Conservation (phyloP, 768 basidiomycete genomes). For the Tricholoma furcatifolium region DNA sequence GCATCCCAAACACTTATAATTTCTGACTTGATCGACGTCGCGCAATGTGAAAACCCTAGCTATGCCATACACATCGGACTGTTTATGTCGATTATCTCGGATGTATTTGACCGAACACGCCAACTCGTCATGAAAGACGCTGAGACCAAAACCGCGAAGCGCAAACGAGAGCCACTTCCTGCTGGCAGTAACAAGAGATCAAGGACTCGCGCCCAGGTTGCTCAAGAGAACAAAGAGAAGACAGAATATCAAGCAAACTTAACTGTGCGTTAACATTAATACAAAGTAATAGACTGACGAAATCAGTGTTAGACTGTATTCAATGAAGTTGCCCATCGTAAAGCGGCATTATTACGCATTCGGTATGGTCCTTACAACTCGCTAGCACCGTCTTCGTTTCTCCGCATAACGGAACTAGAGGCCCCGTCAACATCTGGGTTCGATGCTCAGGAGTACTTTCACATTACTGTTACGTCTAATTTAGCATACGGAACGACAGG, state of each 20-base stretch:
- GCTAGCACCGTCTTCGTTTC: conserved; percentile 11
- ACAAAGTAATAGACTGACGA: not conserved
- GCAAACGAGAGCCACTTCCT: not conserved
- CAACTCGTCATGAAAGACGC: not conserved
- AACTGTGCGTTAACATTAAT: not conserved
- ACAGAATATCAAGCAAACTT: not conserved
- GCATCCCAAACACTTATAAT: conserved; percentile 5
- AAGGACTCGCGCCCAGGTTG: not conserved
- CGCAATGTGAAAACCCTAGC: not conserved
- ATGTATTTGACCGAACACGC: not conserved
- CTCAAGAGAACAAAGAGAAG: not conserved
- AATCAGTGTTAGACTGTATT: not conserved
- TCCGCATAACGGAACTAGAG: not conserved
- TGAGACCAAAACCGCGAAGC: not conserved
- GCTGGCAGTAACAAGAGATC: not conserved
- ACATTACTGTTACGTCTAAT: conserved; percentile 14
- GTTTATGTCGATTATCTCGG: not conserved
- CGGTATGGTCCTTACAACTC: conserved; percentile 11
- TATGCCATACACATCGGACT: conserved; percentile 6
- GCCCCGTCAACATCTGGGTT: not conserved
- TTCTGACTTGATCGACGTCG: conserved; percentile 1
- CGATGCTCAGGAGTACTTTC: conserved; percentile 11
- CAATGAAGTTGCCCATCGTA: not conserved
- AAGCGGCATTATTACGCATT: conserved; percentile 3
- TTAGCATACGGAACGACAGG: conserved; percentile 16